A percentile compares a stretch with the other conserved stretches of the same genome.
Conservation (phyloP, 805 yeast genomes). For the Candida fluviatilis region DNA sequence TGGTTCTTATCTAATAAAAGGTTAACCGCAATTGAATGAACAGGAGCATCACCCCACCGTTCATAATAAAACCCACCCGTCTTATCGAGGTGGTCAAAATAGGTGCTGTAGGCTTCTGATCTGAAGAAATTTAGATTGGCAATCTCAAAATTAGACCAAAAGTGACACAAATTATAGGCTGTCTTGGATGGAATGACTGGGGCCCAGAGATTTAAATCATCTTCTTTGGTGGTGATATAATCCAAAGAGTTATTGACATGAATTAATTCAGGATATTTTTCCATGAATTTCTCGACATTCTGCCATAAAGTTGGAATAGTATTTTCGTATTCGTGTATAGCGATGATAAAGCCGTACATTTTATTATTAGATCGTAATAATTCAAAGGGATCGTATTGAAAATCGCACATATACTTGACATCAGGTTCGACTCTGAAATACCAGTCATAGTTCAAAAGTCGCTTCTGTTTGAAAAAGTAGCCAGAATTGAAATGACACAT, state of each 20-base stretch:
- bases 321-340: conserved; percentile 49
- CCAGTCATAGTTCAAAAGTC: conserved; percentile 46
- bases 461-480: conserved; percentile 45
- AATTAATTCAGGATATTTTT: conserved; percentile 39
- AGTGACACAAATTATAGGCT: conserved; percentile 53
- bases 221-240: conserved; percentile 44
- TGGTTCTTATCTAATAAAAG: conserved; percentile 31
- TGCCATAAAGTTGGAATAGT: conserved; percentile 52
- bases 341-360: conserved; percentile 47
- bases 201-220: conserved; percentile 18
- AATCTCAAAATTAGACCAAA: conserved; percentile 64
- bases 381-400: conserved; percentile 51
- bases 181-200: conserved; percentile 19
- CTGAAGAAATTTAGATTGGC: conserved; percentile 49
- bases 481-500: conserved; percentile 80
- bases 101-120: conserved; percentile 40
- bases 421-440: conserved; percentile 63
- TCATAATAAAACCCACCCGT: conserved; percentile 55
- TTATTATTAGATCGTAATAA: conserved; percentile 40
- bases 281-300: conserved; percentile 43
- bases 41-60: conserved; percentile 58
- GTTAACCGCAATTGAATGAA: conserved; percentile 35
- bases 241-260: conserved; percentile 45
- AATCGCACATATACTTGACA: conserved; percentile 52
- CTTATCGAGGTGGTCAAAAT: conserved; percentile 43